Evolutionary conservation across 371 early-diverging fungal genomes (phyloP).

Genomic region (Mortierella sp.): DNA sequence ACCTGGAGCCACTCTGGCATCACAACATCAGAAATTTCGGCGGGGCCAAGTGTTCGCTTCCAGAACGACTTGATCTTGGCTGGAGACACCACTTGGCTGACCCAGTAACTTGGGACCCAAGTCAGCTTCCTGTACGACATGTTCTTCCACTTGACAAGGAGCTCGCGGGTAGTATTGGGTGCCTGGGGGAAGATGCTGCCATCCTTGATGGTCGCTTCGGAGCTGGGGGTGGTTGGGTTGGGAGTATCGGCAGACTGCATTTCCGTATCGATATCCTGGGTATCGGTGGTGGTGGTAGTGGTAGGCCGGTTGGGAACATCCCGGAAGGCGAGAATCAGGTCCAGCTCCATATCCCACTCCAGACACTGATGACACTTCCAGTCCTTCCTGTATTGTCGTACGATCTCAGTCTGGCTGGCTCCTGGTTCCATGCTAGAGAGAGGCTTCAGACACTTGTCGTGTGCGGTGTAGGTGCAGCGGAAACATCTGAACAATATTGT

Average conservation of each 20-base stretch:
- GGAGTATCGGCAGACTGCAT: constrained; percentile 20
- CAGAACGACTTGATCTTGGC: constrained; percentile 51
- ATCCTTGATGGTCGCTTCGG: constrained; percentile 27
- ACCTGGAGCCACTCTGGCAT: constrained; percentile 60
- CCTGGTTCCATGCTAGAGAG: constrained; percentile 22
- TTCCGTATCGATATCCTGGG: constrained; percentile 31
- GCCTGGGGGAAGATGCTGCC: constrained; percentile 33
- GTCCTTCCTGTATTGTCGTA: constrained; percentile 41
- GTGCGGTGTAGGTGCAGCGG: constrained; percentile 59
- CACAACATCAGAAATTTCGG: constrained; percentile 43
- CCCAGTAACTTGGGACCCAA: constrained; percentile 72
- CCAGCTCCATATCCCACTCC: constrained; percentile 53
- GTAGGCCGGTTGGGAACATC: constrained; percentile 27
- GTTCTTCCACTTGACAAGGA: constrained; percentile 71
- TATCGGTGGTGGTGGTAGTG: background rate
- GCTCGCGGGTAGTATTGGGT: constrained; percentile 47
- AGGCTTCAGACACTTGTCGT: constrained; percentile 53
- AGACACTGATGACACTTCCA: constrained; percentile 62
- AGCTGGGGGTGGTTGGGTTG: constrained; percentile 5
- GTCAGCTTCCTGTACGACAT: constrained; percentile 65
- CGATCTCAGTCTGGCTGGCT: constrained; percentile 17
- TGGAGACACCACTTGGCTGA: constrained; percentile 35
- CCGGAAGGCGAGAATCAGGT: constrained; percentile 43
- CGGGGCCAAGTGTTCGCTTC: constrained; percentile 27
- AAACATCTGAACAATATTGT: constrained; percentile 58